Conservation (phyloP, 1,139 yeast species). For the Zygosaccharomyces sapae region DNA sequence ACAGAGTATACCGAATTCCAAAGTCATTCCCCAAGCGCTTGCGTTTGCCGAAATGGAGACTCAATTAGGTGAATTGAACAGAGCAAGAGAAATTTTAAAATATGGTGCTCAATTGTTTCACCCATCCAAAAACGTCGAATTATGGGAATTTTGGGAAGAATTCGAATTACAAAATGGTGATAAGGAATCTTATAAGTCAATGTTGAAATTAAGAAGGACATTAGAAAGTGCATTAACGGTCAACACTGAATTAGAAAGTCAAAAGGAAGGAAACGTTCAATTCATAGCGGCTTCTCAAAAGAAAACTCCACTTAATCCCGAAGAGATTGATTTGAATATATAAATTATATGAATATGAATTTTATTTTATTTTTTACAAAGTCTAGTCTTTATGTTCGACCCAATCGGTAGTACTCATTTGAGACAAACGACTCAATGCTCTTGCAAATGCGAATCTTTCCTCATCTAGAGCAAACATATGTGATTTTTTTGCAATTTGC, state of each 20-base stretch:
- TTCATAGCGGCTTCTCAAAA: conserved; percentile 41
- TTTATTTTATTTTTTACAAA: conserved; percentile 4
- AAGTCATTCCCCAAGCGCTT: conserved; percentile 21
- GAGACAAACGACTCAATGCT: conserved; percentile 83
- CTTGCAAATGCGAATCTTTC: conserved; percentile 96
- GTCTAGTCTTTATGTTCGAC: conserved; percentile 36
- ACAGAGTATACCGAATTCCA: conserved; percentile 26
- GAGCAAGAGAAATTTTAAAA: conserved; percentile 60
- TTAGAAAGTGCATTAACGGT: conserved; percentile 42
- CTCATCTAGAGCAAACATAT: conserved; percentile 84
- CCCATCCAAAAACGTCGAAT: conserved; percentile 38
- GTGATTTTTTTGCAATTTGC: conserved; percentile 68
- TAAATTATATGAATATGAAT: conserved; percentile 14
- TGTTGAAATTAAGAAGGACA: conserved; percentile 62
- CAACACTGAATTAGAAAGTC: conserved; percentile 36
- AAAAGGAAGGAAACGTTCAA: conserved; percentile 42
- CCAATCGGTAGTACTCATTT: conserved; percentile 95
- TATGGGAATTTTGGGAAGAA: conserved; percentile 66
- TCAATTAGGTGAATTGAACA: conserved; percentile 24
- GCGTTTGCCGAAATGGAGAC: conserved; percentile 34
- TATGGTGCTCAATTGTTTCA: conserved; percentile 47
- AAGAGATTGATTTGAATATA: conserved; percentile 60
- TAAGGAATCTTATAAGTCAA: conserved; percentile 68
- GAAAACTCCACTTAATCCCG: conserved; percentile 45
- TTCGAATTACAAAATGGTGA: conserved; percentile 71